Base-by-base conservation (phyloP, 192 early-diverging fungal genomes). In the Backusella sp. region DNA sequence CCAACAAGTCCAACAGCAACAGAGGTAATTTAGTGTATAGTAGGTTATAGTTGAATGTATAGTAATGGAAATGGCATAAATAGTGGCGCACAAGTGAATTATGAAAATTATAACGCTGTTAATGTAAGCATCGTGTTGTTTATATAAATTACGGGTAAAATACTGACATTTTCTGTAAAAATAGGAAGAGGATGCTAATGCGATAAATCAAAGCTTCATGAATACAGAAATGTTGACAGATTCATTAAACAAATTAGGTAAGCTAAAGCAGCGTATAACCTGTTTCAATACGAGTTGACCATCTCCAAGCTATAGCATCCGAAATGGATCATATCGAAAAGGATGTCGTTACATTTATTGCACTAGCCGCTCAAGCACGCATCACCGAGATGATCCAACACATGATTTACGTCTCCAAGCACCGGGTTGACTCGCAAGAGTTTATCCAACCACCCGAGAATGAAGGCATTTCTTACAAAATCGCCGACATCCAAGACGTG, bases 381-480 rank as follows among this genome's bases (percentile, higher is more conserved):
- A 77, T 93, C 21, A 86, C 89, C 23, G 71, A 82, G 1, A 80
- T 93, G 66, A 78, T 91, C 26, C 88, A 91, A 77, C 82, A 90
- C 72, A 93, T 94, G 85, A 84, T 91, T 1, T 84, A 84, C 6
- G 92, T 91, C 0, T 91, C 90, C 2, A 88, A 94, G 62, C 94
- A 95, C 78, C 89, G 94, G 56, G 84, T 86, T 26, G 83, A 84
- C 5, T 90, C 92, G 0, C 87, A 91, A 49, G 85, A 86, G 42
- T 85, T 92, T 30, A 86, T 88, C 52, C 84, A 88, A 7, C 91
- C 92, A 37, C 88, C 88, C 0, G 73, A 66, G 7, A 86, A 84
- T 7, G 84, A 88, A 7, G 84, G 86, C 28, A 87, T 91, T 19
- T 79, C 90, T 36, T 94, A 92, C 79, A 91, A 90, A 70, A 88